Evolutionary conservation across 2,329 filamentous ascomycete genomes (phyloP).

Genomic region (Monilinia fructigena): DNA sequence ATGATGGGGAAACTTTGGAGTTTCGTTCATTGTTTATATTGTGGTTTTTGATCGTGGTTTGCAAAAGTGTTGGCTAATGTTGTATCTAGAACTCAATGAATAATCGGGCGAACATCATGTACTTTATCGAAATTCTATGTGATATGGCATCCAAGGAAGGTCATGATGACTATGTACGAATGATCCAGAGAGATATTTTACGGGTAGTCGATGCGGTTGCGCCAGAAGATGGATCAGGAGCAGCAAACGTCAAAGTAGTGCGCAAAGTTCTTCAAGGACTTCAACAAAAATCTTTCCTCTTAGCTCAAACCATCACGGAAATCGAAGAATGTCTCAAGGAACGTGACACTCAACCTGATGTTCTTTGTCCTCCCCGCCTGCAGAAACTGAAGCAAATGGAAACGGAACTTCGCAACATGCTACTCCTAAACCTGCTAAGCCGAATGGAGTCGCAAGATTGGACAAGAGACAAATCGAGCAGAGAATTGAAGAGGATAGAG

Average conservation of each 20-base stretch:
- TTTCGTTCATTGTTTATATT: not conserved
- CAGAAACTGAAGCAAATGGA: slow-evolving; percentile 31
- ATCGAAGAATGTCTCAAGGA: slow-evolving; percentile 82
- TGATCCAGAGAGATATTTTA: slow-evolving; percentile 93
- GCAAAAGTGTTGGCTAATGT: slow-evolving; percentile 16
- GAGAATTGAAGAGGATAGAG: slow-evolving; percentile 92
- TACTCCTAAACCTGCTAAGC: slow-evolving; percentile 17
- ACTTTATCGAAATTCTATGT: slow-evolving; percentile 94
- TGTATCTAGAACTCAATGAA: slow-evolving; percentile 81
- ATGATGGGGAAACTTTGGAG: too few relatives aligned
- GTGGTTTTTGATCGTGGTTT: not conserved
- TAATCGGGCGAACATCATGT: slow-evolving; percentile 97
- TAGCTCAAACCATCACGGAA: slow-evolving; percentile 71
- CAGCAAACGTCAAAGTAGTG: slow-evolving; percentile 91
- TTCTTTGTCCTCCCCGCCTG: slow-evolving; percentile 18
- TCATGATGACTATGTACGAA: slow-evolving; percentile 82
- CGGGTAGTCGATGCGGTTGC: slow-evolving; percentile 90
- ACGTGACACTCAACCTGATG: slow-evolving; percentile 45
- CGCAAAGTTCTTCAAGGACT: slow-evolving; percentile 72
- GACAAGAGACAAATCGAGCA: slow-evolving; percentile 93
- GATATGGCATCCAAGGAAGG: slow-evolving; percentile 59
- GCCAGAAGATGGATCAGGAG: slow-evolving; percentile 80
- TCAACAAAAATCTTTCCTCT: slow-evolving; percentile 68
- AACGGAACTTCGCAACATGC: slow-evolving; percentile 27
- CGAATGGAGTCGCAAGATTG: slow-evolving; percentile 45